A percentile compares a stretch with the other conserved stretches of the same genome.
Evolutionary conservation across 169 alveolate genomes (phyloP).

Genomic region (Cryptosporidium viatorum): DNA sequence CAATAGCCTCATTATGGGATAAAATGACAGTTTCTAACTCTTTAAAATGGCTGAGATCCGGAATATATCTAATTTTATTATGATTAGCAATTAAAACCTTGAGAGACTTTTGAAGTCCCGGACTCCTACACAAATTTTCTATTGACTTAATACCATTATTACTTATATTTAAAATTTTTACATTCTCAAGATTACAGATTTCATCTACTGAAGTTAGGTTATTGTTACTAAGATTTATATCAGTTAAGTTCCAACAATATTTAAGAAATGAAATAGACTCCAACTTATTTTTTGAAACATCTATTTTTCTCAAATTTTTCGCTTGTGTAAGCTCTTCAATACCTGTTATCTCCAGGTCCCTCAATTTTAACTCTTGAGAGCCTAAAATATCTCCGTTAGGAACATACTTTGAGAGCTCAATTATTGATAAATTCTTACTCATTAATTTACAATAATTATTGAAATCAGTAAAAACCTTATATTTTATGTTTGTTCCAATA

Average conservation of each 20-base stretch:
- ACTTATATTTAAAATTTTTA: slow-evolving; percentile 44
- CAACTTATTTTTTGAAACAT: slow-evolving; percentile 42
- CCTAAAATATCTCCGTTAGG: slow-evolving; percentile 59
- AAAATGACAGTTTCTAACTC: slow-evolving; percentile 48
- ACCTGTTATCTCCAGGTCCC: slow-evolving; percentile 1
- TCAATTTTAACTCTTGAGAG: slow-evolving; percentile 17
- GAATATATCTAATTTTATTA: slow-evolving; percentile 43
- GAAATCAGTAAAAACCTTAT: neutral
- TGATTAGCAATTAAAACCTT: slow-evolving; percentile 68
- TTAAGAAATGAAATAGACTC: slow-evolving; percentile 14
- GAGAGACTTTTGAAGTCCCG: slow-evolving; percentile 33
- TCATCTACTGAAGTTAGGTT: slow-evolving; percentile 18
- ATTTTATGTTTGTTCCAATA: no score
- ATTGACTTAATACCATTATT: slow-evolving; percentile 43
- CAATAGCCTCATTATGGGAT: slow-evolving; percentile 34
- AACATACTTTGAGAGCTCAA: slow-evolving; percentile 36
- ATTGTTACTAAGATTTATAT: slow-evolving; percentile 56
- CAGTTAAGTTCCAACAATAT: slow-evolving; percentile 67
- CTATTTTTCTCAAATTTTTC: slow-evolving; percentile 42
- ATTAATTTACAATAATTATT: neutral
- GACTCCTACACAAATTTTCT: slow-evolving; percentile 26
- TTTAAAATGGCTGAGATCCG: slow-evolving; percentile 54
- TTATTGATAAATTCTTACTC: neutral
- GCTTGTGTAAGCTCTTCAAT: slow-evolving; percentile 63
- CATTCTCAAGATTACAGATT: slow-evolving; percentile 29